Percentiles rank a stretch among this genome's conserved stretches.
These are phyloP conservation scores for Melaleuca quinquenervia DNA, from an alignment of 345 rosid species.

Conservation along the genomic window DNA sequence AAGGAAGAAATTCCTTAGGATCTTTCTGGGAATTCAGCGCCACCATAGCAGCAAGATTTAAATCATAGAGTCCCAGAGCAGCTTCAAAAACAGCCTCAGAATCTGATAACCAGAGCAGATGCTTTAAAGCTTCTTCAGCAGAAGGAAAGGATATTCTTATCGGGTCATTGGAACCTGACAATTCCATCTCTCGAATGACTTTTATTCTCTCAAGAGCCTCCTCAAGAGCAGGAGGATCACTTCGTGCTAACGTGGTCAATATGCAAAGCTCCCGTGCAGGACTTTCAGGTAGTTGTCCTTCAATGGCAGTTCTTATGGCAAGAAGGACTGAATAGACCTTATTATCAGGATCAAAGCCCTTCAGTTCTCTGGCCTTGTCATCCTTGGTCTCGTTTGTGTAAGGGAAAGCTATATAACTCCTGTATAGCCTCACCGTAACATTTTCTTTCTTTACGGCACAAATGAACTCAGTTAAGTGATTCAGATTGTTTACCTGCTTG, in stretches of 20 bases:
- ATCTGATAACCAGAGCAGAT: slow-evolving; percentile 92
- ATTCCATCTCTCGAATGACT: slow-evolving; percentile 78
- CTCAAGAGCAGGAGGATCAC: slow-evolving; percentile 85
- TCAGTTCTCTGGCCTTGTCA: slow-evolving; percentile 19
- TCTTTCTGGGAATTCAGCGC: slow-evolving; percentile 92
- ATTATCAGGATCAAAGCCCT: slow-evolving; percentile 17
- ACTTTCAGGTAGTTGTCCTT: slow-evolving; percentile 66
- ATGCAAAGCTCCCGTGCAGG: slow-evolving; percentile 92
- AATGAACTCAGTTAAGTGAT: slow-evolving; percentile 83
- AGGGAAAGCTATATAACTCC: slow-evolving; percentile 28
- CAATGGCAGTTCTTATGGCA: slow-evolving; percentile 78
- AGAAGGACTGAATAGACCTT: slow-evolving; percentile 77
- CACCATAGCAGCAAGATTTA: slow-evolving; percentile 96
- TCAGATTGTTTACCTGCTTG: slow-evolving; percentile 64
- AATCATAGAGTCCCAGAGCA: slow-evolving; percentile 90
- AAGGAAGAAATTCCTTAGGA: slow-evolving; percentile 98
- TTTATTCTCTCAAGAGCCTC: slow-evolving; percentile 85
- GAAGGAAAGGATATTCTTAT: slow-evolving; percentile 54
- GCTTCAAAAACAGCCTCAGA: slow-evolving; percentile 88
- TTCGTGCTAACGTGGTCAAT: slow-evolving; percentile 85
- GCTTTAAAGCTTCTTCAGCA: slow-evolving; percentile 93
- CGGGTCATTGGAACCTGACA: slow-evolving; percentile 46
- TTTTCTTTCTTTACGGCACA: slow-evolving; percentile 80
- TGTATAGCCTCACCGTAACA: slow-evolving; percentile 63
- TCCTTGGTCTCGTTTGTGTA: slow-evolving; percentile 25